Evolutionary conservation across 495 filamentous ascomycete species (phyloP).

Genomic region (Daldinia childiae): DNA sequence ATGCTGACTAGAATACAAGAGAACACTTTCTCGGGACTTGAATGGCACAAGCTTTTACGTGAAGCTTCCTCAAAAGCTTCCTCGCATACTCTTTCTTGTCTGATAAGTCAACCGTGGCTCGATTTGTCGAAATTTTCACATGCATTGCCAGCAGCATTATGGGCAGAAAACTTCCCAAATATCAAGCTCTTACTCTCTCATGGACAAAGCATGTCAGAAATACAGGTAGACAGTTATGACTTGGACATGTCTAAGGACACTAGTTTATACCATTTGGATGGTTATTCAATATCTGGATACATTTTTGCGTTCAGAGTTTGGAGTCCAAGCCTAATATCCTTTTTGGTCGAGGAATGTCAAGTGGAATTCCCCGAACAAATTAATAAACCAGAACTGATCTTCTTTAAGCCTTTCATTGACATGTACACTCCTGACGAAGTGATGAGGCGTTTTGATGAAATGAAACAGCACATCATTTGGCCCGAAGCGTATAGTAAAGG

Average conservation of each 20-base stretch:
- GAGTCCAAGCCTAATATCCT: conserved; percentile 12
- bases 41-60: not conserved
- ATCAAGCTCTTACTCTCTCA: conserved; percentile 18
- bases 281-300: too few species aligned
- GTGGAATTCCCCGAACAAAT: conserved; percentile 5
- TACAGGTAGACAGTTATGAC: too few species aligned
- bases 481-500: not conserved
- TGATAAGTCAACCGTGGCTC: not conserved
- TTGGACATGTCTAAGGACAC: too few species aligned
- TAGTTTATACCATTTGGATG: too few species aligned
- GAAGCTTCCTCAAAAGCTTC: conserved; percentile 15
- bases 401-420: not conserved
- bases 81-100: not conserved
- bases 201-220: conserved; percentile 17
- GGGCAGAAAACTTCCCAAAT: conserved; percentile 19
- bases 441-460: conserved; percentile 17
- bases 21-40: rapidly evolving
- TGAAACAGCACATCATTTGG: conserved; percentile 20
- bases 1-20: not conserved
- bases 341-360: conserved; percentile 12
- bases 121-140: not conserved
- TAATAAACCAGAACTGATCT: not conserved
- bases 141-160: conserved; percentile 1
- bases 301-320: conserved; percentile 15
- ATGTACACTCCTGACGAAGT: conserved; percentile 9